Base-by-base conservation (phyloP, 2,329 filamentous ascomycete species). In the Ceratocystis papillata region DNA sequence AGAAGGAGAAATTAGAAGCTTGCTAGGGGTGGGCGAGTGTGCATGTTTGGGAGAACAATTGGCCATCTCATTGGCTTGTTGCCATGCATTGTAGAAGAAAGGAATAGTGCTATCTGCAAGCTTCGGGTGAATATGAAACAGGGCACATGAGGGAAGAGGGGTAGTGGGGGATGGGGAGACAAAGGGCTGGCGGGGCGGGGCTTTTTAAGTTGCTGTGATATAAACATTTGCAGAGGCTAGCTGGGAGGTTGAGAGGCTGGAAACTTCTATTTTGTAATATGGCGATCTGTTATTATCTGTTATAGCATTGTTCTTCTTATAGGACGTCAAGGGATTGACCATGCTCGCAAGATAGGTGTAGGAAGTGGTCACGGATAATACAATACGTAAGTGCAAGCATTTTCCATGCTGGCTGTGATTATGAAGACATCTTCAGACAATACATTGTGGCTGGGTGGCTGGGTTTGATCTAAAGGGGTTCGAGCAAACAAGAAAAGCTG, bases 1-100 rank as follows among this genome's bases (percentile, higher is more conserved):
- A 22, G 20, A 53, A 53, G 48, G 48, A 53, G 48, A 53, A 53
- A 53, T 53, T 53, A 53, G 48, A 53, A 53, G 48, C 22, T 53
- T 53, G 48, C 25, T 53, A 53, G 48, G 48, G 37, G 37, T 15
- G 37, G 37, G 20, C 20, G 22, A 8, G 8, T 25, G 48, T 53
- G 48, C 48, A 53, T 53, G 48, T 28, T 53, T 28, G 3, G 22
- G 28, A 25, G 7, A 53, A 53, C 22, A 28, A 28, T 10, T 12
- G 46, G 46, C 5, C 17, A 22, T 22, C 4, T 28, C 48, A 22
- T 25, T 28, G 48, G 37, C 37, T 41, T 12, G 37, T 12, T 12
- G 48, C 20, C 48, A 25, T 53, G 48, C 48, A 28, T 53, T 53
- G 48, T 25, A 53, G 8, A 53, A 53, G 37, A 53, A 53, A 25